Base-by-base conservation (phyloP, 352 stramenopile species). In the Phytophthora foliorum region DNA sequence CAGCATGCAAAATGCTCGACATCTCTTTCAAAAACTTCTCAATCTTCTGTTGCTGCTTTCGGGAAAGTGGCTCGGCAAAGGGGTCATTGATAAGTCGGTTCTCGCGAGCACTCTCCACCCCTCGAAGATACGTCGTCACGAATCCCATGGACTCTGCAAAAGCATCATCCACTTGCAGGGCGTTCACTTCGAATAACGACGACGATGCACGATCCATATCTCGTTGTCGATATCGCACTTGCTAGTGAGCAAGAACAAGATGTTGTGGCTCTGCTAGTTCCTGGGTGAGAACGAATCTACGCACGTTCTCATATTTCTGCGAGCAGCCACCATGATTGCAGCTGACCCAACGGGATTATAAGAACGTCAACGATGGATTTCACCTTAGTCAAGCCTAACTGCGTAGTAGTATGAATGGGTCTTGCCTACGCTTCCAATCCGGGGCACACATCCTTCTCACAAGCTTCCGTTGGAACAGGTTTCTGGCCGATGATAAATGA, bases 61-160 rank as follows among this genome's bases (percentile, higher is more conserved):
- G 52, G 19, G 59, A 72, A 21, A 82, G 62, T 16, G 64, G 60
- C 38, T 70, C 60, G 6, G 75, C 75, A 49, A 79, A 83, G 1
- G 75, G 72, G 19, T 83, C 75, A n/a, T 67, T 27, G 19, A 80
- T 69, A 34, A 83, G 73, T n/a, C 57, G 57, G 39, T 83, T 73
- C 16, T 64, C 45, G 7, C 64, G 61, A 69, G 60, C 24, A 45
- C 61, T 77, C 45, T 80, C 75, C 14, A 75, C n/a, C 13, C 53
- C 72, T 27, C 75, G 75, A 17, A 83, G 48, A 24, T 73, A 78
- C 9, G 75, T 58, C 5, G 68, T 77, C 42, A 80, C 75, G 21
- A 78, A 78, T 3, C 63, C 60, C 72, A 78, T 80, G 45, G 61
- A 76, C 52, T 75, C 57, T 6, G 73, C 63, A 36, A 72, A 70